phyloP scores from a whole-genome alignment of 176 grass and related monocot species.

The Paspalum notatum region DNA sequence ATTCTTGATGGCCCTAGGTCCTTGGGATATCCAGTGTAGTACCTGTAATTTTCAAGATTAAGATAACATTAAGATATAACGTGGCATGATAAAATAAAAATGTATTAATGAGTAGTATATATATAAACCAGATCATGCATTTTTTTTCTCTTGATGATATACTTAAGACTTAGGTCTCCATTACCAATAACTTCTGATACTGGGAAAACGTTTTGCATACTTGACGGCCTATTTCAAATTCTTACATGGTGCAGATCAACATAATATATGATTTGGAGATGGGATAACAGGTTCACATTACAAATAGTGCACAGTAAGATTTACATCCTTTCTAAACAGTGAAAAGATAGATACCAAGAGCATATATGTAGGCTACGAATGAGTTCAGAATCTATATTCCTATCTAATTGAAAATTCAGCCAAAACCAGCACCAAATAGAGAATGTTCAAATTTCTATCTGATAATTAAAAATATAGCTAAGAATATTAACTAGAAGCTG shows the following conservation, averaged over 20 bases:
- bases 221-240: background rate
- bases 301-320: background rate
- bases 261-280: background rate
- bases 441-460: background rate
- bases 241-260: background rate
- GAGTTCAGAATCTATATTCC: background rate
- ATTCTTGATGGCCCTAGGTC: conserved; percentile 79
- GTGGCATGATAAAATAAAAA: background rate
- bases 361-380: background rate
- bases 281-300: background rate
- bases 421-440: background rate
- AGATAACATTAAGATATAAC: background rate
- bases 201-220: background rate
- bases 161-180: background rate
- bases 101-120: background rate
- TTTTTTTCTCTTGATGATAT: background rate
- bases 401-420: background rate
- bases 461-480: background rate
- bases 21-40: conserved; percentile 96
- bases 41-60: conserved; percentile 54
- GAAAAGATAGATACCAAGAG: background rate
- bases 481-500: background rate
- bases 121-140: background rate
- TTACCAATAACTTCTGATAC: background rate
- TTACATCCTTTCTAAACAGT: conserved; percentile 18